Conservation (phyloP, 805 yeast species). For the Starmerella cellae region DNA sequence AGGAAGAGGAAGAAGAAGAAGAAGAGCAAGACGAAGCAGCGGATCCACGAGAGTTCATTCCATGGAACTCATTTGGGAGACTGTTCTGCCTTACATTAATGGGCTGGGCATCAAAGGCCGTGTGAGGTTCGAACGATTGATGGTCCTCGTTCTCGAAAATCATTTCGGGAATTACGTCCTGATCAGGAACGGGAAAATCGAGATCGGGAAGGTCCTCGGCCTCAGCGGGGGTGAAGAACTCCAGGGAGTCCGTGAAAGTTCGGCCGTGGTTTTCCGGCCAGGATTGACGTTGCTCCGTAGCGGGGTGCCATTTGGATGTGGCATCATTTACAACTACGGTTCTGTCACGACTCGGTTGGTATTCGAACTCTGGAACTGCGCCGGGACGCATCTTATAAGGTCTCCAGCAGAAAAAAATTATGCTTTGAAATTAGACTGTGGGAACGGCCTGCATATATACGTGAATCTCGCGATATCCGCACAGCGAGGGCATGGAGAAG, state of each 20-base stretch:
- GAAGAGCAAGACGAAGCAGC: neutral
- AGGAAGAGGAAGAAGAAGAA: neutral
- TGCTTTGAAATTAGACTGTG: too few relatives aligned
- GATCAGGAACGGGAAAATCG: slow-evolving; percentile 17
- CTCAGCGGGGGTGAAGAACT: slow-evolving; percentile 5
- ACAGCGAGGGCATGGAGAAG: too few relatives aligned
- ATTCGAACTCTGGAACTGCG: neutral
- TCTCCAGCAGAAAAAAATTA: neutral
- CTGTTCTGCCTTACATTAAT: neutral
- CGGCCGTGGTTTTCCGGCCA: neutral
- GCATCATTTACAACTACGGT: neutral
- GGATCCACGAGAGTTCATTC: neutral
- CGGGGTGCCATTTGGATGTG: neutral
- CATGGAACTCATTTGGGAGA: too few relatives aligned
- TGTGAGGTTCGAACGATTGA: neutral
- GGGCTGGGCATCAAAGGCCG: neutral
- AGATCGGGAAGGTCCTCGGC: slow-evolving; percentile 11
- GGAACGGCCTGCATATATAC: neutral
- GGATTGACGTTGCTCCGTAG: neutral
- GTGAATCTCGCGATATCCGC: neutral
- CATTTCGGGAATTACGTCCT: slow-evolving; percentile 16
- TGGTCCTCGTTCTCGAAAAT: slow-evolving; percentile 11
- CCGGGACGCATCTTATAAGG: neutral
- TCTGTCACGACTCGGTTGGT: neutral
- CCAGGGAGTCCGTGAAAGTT: slow-evolving; percentile 5